Percentiles rank a stretch among this genome's conserved stretches.
Conservation (phyloP, 139 green algal species). For the Tetradesmus lagerheimii region DNA sequence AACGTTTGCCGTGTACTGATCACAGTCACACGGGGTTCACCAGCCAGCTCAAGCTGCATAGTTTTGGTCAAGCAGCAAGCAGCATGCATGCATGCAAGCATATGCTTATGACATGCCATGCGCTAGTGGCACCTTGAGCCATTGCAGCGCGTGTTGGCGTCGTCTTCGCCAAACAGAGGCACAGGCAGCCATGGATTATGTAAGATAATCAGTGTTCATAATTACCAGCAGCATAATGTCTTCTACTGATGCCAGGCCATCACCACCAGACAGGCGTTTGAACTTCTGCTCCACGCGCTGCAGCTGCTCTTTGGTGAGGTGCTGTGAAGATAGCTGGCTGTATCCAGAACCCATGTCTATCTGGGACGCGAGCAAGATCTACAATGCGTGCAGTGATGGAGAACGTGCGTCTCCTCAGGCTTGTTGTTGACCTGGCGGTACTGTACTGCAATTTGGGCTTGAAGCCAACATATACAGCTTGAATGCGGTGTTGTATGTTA, state of each 20-base stretch:
- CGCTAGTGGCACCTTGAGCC: no score
- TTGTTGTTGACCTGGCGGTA: background rate
- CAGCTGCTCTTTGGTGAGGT: slow-evolving; percentile 30
- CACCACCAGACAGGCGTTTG: slow-evolving; percentile 38
- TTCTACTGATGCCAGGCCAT: slow-evolving; percentile 46
- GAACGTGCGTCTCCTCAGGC: background rate
- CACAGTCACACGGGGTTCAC: no score
- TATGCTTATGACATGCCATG: background rate
- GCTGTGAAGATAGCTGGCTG: slow-evolving; percentile 25
- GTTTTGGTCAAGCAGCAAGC: background rate
- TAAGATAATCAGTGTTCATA: no score
- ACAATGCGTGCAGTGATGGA: no score
- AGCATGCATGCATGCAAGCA: background rate
- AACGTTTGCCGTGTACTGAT: no score
- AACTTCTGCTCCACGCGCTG: background rate
- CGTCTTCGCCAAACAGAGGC: no score
- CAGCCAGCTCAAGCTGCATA: no score
- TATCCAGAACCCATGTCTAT: background rate
- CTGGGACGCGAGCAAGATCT: background rate
- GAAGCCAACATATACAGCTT: background rate
- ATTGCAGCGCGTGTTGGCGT: no score
- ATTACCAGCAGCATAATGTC: slow-evolving; percentile 49
- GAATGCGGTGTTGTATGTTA: no score
- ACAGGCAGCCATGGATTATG: no score
- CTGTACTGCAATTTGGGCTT: background rate